Conservation (phyloP, 495 filamentous ascomycete species). For the Articulospora tetracladia region DNA sequence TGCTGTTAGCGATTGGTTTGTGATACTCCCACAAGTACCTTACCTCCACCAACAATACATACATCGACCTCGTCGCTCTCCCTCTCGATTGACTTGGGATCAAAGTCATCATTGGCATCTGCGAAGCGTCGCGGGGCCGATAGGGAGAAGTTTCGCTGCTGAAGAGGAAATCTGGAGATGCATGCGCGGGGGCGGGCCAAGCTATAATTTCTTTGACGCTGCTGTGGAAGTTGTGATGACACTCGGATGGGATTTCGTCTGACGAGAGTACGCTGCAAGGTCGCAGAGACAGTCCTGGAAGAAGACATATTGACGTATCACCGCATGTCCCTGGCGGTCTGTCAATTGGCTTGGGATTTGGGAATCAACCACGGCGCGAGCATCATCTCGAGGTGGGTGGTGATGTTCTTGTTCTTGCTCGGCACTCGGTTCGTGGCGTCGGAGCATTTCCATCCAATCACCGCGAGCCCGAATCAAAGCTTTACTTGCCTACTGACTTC, state of each 20-base stretch:
- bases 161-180: conserved; percentile 3
- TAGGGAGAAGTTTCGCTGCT: conserved; percentile 41
- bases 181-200: conserved; percentile 16
- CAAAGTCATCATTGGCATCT: conserved; percentile 60
- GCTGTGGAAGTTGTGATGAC: conserved; percentile 7
- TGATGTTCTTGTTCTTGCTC: background rate
- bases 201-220: conserved; percentile 3
- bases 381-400: background rate
- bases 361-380: background rate
- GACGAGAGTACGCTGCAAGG: conserved; percentile 19
- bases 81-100: conserved; percentile 70
- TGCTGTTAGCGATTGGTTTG: conserved; percentile 3
- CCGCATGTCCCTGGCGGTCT: conserved; percentile 15
- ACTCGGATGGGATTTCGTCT: conserved; percentile 12
- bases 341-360: background rate
- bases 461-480: background rate
- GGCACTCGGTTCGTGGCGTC: background rate
- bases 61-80: conserved; percentile 95
- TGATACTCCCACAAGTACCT: conserved; percentile 7
- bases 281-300: conserved; percentile 17
- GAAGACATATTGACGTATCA: conserved; percentile 24
- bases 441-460: background rate
- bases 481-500: background rate
- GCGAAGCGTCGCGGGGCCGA: conserved; percentile 44
- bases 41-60: conserved; percentile 91